A percentile compares a stretch with the other conserved stretches of the same genome.
Evolutionary conservation across 768 basidiomycete genomes (phyloP).

Genomic region (Heimioporus sp.): DNA sequence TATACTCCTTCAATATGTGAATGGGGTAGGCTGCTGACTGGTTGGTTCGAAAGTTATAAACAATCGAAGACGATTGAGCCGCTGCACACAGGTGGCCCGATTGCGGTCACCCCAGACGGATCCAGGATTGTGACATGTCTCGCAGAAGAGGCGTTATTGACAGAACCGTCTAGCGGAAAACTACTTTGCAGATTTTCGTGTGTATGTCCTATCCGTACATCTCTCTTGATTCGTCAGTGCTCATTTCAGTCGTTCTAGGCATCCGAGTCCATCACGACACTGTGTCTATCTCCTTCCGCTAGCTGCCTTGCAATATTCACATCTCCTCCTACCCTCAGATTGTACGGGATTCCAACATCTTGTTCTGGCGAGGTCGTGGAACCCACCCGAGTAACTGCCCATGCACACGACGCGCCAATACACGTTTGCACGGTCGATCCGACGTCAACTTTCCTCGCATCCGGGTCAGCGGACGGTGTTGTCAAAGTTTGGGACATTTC

Average conservation of each 20-base stretch:
- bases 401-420: slow-evolving; percentile 91
- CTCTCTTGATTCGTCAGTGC: neutral
- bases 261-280: slow-evolving; percentile 76
- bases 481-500: slow-evolving; percentile 96
- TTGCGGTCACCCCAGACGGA: slow-evolving; percentile 78
- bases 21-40: slow-evolving; percentile 8
- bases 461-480: slow-evolving; percentile 93
- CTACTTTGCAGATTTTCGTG: slow-evolving; percentile 81
- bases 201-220: slow-evolving; percentile 47
- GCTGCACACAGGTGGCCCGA: slow-evolving; percentile 86
- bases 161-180: slow-evolving; percentile 70
- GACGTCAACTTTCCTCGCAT: slow-evolving; percentile 87
- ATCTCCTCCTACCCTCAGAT: slow-evolving; percentile 73
- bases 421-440: slow-evolving; percentile 85
- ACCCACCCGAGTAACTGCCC: slow-evolving; percentile 73
- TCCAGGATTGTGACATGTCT: slow-evolving; percentile 81
- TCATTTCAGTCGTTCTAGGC: slow-evolving; percentile 53
- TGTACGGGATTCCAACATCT: slow-evolving; percentile 73
- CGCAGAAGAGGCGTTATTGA: slow-evolving; percentile 80
- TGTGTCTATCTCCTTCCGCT: slow-evolving; percentile 77
- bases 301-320: slow-evolving; percentile 79
- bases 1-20: slow-evolving; percentile 1
- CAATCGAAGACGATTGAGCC: slow-evolving; percentile 72
- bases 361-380: slow-evolving; percentile 50
- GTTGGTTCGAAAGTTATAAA: slow-evolving; percentile 55